phyloP scores from a whole-genome alignment of 495 filamentous ascomycete species.

The Talaromyces proteolyticus region DNA sequence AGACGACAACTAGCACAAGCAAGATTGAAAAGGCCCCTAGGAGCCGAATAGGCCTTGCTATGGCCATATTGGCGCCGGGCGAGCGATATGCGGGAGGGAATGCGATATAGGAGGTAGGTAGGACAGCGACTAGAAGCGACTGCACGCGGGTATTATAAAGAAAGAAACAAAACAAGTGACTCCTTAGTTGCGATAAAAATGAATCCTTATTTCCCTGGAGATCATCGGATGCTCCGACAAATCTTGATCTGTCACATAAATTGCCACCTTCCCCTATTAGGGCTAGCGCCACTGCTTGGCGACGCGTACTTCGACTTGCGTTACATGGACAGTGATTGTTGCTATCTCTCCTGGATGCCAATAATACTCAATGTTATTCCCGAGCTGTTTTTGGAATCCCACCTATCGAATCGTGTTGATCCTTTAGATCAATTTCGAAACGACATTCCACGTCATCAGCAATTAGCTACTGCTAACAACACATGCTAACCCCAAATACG shows the following conservation, averaged over 20 bases:
- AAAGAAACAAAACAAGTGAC: neutral
- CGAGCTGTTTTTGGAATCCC: neutral
- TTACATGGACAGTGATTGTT: too few relatives aligned
- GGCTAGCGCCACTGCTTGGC: neutral
- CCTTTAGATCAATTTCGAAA: neutral
- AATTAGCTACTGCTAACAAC: too few relatives aligned
- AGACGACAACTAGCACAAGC: slow-evolving; percentile 69
- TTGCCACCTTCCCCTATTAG: neutral
- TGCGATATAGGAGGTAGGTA: neutral
- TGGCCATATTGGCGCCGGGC: slow-evolving; percentile 55
- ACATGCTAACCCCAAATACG: too few relatives aligned
- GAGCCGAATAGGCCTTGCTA: slow-evolving; percentile 76
- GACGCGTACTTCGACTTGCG: neutral
- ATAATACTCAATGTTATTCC: too few relatives aligned
- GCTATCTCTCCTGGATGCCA: too few relatives aligned
- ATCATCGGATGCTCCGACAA: too few relatives aligned
- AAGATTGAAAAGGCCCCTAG: slow-evolving; percentile 63
- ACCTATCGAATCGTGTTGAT: neutral
- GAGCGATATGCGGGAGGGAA: neutral
- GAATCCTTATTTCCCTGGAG: too few relatives aligned
- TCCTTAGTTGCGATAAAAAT: too few relatives aligned
- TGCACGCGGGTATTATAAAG: neutral
- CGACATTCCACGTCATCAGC: neutral
- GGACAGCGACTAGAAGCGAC: neutral
- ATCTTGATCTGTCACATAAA: neutral